Conservation (phyloP, 2,329 filamentous ascomycete genomes). For the Septoria petroselini region DNA sequence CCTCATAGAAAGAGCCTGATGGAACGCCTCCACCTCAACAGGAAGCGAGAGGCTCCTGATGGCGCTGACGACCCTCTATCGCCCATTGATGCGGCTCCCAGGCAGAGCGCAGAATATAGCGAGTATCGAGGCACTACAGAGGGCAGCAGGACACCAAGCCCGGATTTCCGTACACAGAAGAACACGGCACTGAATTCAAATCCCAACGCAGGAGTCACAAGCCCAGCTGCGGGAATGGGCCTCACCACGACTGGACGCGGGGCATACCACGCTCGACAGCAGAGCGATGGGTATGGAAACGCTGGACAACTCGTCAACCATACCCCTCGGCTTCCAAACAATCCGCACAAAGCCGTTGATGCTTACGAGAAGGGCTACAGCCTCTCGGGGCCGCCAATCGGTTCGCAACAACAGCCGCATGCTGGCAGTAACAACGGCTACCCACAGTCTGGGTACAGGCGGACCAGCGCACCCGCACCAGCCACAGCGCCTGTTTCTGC, state of each 20-base stretch:
- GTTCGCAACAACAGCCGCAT: constrained; percentile 13
- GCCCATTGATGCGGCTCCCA: not conserved
- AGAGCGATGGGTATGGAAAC: not conserved
- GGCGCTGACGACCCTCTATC: constrained; percentile 1
- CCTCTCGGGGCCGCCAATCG: constrained; percentile 29
- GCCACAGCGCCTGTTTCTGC: not conserved
- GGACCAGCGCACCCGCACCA: constrained; percentile 14
- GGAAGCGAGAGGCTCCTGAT: constrained; percentile 18
- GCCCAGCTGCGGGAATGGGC: constrained; percentile 22
- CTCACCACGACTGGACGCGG: constrained; percentile 21
- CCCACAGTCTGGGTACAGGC: constrained; percentile 23
- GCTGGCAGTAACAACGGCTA: constrained; percentile 12
- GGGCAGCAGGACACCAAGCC: constrained; percentile 10
- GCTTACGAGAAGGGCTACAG: constrained; percentile 29
- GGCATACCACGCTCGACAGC: constrained; percentile 11
- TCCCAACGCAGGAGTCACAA: constrained; percentile 8
- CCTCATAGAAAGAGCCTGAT: constrained; percentile 26
- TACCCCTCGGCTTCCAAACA: constrained; percentile 3
- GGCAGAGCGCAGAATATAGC: constrained; percentile 21
- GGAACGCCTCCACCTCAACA: constrained; percentile 24
- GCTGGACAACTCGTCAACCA: constrained; percentile 8
- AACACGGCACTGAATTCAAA: constrained; percentile 19
- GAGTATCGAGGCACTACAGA: constrained; percentile 21
- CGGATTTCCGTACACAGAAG: constrained; percentile 15
- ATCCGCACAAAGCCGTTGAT: constrained; percentile 4